Evolutionary conservation across 208 protist species (phyloP).

Genomic region (Acanthamoeba royreba): DNA sequence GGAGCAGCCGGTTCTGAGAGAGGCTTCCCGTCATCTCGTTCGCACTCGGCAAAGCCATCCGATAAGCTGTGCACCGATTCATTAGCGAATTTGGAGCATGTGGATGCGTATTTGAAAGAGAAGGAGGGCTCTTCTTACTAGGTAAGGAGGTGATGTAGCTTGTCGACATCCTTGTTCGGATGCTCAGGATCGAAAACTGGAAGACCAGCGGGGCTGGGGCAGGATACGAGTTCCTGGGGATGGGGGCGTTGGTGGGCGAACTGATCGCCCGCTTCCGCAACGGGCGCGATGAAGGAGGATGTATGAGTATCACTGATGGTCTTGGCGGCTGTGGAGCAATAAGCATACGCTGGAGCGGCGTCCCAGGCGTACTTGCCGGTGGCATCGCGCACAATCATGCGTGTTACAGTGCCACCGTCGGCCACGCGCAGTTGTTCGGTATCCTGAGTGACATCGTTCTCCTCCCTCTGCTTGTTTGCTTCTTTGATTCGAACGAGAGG

Average conservation of each 20-base stretch:
- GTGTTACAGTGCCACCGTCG: background rate
- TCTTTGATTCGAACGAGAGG: background rate
- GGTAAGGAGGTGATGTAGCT: background rate
- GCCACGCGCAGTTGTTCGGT: too few species aligned
- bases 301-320: too few species aligned
- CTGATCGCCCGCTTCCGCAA: background rate
- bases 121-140: background rate
- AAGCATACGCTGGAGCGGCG: background rate
- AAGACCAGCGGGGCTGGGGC: background rate
- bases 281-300: background rate
- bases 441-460: too few species aligned
- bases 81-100: background rate
- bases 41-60: background rate
- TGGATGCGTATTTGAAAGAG: background rate
- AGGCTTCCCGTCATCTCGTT: background rate
- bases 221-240: background rate
- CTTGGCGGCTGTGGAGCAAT: background rate
- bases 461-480: background rate
- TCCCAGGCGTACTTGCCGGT: conserved; percentile 37
- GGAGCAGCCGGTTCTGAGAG: background rate
- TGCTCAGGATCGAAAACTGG: background rate
- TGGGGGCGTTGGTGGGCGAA: background rate
- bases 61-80: background rate
- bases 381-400: conserved; percentile 12
- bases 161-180: background rate